Evolutionary conservation across 108 stramenopile species (phyloP).

Genomic region (Cyclotella atomus): DNA sequence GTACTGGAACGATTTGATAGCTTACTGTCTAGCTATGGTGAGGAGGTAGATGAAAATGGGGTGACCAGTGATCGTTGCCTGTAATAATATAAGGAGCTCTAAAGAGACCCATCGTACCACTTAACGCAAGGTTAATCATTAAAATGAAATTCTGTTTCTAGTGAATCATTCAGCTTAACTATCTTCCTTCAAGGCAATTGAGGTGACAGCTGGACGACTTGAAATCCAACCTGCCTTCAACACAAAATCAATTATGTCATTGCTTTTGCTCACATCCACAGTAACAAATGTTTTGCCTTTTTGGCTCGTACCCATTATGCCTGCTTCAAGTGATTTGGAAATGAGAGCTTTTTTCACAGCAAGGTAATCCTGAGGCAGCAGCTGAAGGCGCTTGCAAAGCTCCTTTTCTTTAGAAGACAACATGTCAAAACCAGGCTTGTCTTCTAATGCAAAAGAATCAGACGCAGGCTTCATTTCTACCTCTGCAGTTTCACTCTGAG

Average conservation of each 20-base stretch:
- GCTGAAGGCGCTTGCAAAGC: constrained; percentile 63
- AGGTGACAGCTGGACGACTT: constrained; percentile 25
- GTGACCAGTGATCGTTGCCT: constrained; percentile 6
- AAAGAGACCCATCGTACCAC: not conserved
- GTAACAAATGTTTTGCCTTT: constrained; percentile 56
- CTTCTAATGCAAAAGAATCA: constrained; percentile 31
- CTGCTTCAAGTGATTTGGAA: constrained; percentile 68
- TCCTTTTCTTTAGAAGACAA: constrained; percentile 71
- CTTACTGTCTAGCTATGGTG: constrained; percentile 9
- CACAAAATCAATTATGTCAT: constrained; percentile 81
- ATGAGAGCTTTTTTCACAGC: constrained; percentile 83
- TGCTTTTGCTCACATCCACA: constrained; percentile 72
- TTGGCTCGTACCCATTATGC: constrained; percentile 54
- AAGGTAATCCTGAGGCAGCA: constrained; percentile 74
- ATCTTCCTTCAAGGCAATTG: constrained; percentile 3
- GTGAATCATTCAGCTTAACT: not conserved
- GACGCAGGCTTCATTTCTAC: too few species aligned
- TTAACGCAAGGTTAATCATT: too few species aligned
- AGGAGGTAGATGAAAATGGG: constrained; percentile 15
- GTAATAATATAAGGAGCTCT: not conserved
- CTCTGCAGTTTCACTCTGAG: not conserved
- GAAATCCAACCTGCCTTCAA: constrained; percentile 85
- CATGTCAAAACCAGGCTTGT: constrained; percentile 62
- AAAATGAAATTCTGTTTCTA: not conserved
- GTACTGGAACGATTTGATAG: constrained; percentile 1